These are phyloP conservation scores for Tolypocladium cylindrosporum DNA, from an alignment of 2,329 filamentous ascomycete species.

Conservation along the genomic window DNA sequence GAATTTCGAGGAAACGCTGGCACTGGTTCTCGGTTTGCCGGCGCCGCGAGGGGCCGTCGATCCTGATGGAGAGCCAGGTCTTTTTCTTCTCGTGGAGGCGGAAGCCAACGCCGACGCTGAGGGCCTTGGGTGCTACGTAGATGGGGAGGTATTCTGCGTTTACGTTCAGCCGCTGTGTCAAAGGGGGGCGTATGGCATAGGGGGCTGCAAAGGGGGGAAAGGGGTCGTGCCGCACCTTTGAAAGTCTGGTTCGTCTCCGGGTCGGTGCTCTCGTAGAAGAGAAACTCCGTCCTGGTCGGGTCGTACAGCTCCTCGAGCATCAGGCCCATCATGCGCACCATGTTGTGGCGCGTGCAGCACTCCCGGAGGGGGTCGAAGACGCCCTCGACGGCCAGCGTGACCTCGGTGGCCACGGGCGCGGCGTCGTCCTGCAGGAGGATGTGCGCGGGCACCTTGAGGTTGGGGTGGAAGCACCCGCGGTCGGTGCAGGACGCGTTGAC, in stretches of 20 bases:
- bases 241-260: background rate
- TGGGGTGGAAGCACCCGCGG: slow-evolving; percentile 16
- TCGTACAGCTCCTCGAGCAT: background rate
- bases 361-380: background rate
- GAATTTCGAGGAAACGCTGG: too few relatives aligned
- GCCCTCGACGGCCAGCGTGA: background rate
- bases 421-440: background rate
- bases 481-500: slow-evolving; percentile 19
- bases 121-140: too few relatives aligned
- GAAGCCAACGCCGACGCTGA: too few relatives aligned
- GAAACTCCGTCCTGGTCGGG: background rate
- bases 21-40: too few relatives aligned
- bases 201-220: background rate
- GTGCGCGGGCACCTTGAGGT: background rate
- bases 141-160: too few relatives aligned
- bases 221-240: background rate
- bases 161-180: too few relatives aligned
- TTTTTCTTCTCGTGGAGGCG: too few relatives aligned
- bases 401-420: background rate
- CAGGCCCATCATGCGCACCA: background rate
- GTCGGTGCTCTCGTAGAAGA: background rate
- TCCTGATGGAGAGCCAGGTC: too few relatives aligned
- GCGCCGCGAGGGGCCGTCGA: too few relatives aligned
- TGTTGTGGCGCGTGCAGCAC: background rate
- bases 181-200: background rate